These are phyloP conservation scores for Tricholoma hemisulphureum DNA, from an alignment of 768 basidiomycete genomes.

Conservation along the genomic window DNA sequence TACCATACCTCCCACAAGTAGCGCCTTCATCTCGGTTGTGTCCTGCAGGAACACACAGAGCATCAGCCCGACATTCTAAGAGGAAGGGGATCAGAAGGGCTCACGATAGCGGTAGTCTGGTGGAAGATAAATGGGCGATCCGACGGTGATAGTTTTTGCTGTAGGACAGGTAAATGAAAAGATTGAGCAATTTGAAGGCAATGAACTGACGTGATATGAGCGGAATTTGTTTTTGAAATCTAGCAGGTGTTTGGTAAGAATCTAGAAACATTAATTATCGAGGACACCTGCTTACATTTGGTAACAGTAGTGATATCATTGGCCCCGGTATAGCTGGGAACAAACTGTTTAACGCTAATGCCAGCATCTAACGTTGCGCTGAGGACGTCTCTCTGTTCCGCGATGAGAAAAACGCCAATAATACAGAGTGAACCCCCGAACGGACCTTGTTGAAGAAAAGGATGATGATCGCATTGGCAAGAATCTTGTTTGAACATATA, in stretches of 20 bases:
- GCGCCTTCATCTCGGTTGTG: slow-evolving; percentile 39
- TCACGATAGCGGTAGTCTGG: slow-evolving; percentile 68
- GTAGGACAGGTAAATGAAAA: neutral
- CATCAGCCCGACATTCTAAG: neutral
- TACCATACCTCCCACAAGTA: slow-evolving; percentile 34
- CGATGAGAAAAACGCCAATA: neutral
- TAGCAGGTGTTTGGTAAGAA: slow-evolving; percentile 22
- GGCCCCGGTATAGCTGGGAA: slow-evolving; percentile 58
- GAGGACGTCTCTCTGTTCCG: slow-evolving; percentile 49
- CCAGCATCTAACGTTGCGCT: slow-evolving; percentile 54
- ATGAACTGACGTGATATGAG: slow-evolving; percentile 52
- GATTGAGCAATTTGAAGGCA: no score
- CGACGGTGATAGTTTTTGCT: slow-evolving; percentile 58
- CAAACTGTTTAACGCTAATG: slow-evolving; percentile 54
- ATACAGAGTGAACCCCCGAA: neutral
- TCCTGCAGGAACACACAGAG: slow-evolving; percentile 27
- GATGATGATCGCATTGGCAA: slow-evolving; percentile 62
- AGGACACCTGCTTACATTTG: slow-evolving; percentile 46
- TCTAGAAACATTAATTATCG: neutral
- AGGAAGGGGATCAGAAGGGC: slow-evolving; percentile 15
- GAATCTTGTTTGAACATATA: slow-evolving; percentile 61
- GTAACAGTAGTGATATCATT: slow-evolving; percentile 62
- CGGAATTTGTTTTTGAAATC: slow-evolving; percentile 73
- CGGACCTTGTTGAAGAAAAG: slow-evolving; percentile 74
- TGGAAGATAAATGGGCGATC: slow-evolving; percentile 64